Evolutionary conservation across 257 asterid species (phyloP).

Genomic region (Solanum piurae): DNA sequence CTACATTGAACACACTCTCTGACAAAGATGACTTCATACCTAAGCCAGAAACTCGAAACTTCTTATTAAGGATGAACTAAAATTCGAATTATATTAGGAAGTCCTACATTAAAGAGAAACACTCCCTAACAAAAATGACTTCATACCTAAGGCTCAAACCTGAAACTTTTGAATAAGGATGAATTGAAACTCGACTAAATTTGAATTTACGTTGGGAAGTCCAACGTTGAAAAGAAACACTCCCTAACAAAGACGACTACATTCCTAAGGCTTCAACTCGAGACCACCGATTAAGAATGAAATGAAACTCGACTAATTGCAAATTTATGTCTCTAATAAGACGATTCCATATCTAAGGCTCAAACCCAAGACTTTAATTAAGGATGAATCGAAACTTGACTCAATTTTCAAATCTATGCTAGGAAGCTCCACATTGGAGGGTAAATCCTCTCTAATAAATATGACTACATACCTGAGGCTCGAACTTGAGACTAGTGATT

Average conservation of each 20-base stretch:
- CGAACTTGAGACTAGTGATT: background rate
- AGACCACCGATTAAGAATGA: background rate
- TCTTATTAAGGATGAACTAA: background rate
- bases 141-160: no score
- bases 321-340: background rate
- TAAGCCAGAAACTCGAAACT: no score
- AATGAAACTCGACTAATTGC: background rate
- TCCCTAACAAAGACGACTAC: background rate
- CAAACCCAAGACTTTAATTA: background rate
- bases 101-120: background rate
- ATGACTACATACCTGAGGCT: background rate
- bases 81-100: background rate
- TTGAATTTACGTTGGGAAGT: background rate
- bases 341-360: background rate
- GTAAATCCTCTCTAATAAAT: background rate
- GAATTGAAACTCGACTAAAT: no score
- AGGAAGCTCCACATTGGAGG: background rate
- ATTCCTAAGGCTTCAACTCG: no score
- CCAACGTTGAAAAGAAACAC: background rate
- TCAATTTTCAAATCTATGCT: background rate
- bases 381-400: background rate
- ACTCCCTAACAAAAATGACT: background rate
- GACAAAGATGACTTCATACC: background rate
- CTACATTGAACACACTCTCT: background rate
- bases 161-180: no score